Evolutionary conservation across 495 filamentous ascomycete species (phyloP), one percentile per base, ranked within the genome.

Genomic region (Penicillium subrubescens): DNA sequence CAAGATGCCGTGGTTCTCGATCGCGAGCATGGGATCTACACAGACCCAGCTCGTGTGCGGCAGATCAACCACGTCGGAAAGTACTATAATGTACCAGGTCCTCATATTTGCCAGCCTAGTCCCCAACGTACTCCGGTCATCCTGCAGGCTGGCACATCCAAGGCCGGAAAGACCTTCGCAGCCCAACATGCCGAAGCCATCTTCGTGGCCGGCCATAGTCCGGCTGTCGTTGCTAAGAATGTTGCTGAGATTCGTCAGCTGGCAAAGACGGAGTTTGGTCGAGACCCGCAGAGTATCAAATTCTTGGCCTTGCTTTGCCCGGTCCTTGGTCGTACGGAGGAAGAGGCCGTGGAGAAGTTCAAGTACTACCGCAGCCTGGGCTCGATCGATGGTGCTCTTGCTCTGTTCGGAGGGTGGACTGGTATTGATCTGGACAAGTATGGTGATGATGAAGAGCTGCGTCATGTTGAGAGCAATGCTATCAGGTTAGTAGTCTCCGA

Each of bases 21-120:
- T 63, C 81, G 81, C 44, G 69, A 82, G 56, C 75, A 71, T 12
- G 83, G 84, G 2, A 75, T 88, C 61, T 89, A 88, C 76, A 85
- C 84, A 5, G 83, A 88, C 33, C 88, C 89, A 1, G 67, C 79
- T 5, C 79, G 80, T 7, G 83, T 91, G 1, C 76, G 87, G 4
- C 68, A 85, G 61, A 90, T 92, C 75, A 86, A 90, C 75, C 89
- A 91, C 73, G 63, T 74, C 1, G 89, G 89, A 34, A 85, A 88
- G 67, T 89, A 86, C 76, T 90, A 87, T 77, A 75, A 70, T 5
- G 86, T 91, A 0, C 88, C 87, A 0, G 89, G 88, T 0, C 88
- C 87, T 11, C 86, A 89, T 64, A 82, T 90, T 71, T 82, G 79
- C 59, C 84, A 89, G 55, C 89, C 89, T 4, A 84, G 81, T 54